Evolutionary conservation across 257 asterid species (phyloP).

Genomic region (Parsonsia alboflavescens): DNA sequence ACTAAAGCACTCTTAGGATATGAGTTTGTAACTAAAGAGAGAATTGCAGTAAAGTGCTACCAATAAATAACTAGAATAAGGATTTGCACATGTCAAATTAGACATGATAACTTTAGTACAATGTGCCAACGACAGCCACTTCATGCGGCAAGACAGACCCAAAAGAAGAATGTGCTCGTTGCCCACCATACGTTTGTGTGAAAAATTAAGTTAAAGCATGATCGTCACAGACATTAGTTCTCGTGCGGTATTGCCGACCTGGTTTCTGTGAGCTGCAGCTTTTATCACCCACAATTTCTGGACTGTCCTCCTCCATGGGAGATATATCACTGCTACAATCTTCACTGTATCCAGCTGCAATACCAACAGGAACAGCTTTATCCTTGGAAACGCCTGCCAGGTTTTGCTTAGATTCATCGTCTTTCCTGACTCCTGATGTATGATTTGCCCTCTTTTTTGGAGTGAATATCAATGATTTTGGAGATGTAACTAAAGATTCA

Average conservation of each 20-base stretch:
- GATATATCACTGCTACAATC: constrained; percentile 36
- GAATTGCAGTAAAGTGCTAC: too few species aligned
- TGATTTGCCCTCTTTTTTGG: constrained; percentile 42
- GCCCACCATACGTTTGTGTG: background rate
- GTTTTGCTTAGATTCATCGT: constrained; percentile 17
- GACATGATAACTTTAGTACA: too few species aligned
- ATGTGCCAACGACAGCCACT: too few species aligned
- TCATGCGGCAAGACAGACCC: background rate
- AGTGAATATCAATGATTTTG: constrained; percentile 47
- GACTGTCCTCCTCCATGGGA: constrained; percentile 70
- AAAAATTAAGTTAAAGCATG: background rate
- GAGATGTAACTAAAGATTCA: constrained; percentile 29
- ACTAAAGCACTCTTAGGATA: too few species aligned
- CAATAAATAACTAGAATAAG: too few species aligned
- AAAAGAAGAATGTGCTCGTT: background rate
- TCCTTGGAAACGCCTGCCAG: constrained; percentile 25
- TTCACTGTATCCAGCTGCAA: constrained; percentile 39
- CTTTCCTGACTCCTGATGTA: constrained; percentile 23
- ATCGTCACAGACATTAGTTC: constrained; percentile 23
- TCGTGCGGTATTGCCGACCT: constrained; percentile 53
- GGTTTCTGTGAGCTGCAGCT: constrained; percentile 32
- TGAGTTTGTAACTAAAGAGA: too few species aligned
- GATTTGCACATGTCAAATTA: background rate
- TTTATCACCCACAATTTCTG: constrained; percentile 18
- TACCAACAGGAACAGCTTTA: constrained; percentile 35